These are phyloP conservation scores for Heterobasidion parviporum DNA, from an alignment of 1,284 basidiomycete species.

Conservation along the genomic window DNA sequence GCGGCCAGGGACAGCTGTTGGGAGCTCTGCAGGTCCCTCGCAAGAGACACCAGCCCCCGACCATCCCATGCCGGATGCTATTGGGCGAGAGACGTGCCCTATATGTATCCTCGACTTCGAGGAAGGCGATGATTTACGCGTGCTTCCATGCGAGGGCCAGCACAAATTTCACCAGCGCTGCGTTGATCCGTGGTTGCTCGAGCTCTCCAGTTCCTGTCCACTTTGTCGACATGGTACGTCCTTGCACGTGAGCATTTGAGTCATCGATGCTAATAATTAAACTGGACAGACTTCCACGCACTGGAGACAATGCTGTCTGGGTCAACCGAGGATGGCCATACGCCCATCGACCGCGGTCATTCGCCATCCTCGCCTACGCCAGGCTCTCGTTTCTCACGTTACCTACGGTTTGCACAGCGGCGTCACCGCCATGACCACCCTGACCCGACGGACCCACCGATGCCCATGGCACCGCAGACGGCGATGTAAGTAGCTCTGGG, in stretches of 20 bases:
- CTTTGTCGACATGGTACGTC: constrained; percentile 79
- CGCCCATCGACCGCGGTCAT: constrained; percentile 16
- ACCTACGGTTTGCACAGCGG: constrained; percentile 55
- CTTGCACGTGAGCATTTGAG: not conserved
- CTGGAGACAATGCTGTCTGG: constrained; percentile 38
- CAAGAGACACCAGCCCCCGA: not conserved
- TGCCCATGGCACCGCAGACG: constrained; percentile 4
- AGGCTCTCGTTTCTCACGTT: constrained; percentile 52
- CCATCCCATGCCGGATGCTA: constrained; percentile 46
- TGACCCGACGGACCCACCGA: constrained; percentile 21
- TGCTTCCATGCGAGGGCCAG: constrained; percentile 83
- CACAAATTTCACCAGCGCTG: constrained; percentile 83
- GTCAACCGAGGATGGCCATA: constrained; percentile 17
- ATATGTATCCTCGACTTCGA: constrained; percentile 93
- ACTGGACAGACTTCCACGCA: constrained; percentile 35
- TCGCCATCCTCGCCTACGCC: constrained; percentile 11
- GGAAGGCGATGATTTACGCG: constrained; percentile 82
- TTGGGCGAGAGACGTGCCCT: constrained; percentile 81
- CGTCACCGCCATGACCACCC: constrained; percentile 16
- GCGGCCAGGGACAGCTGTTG: constrained; percentile 6
- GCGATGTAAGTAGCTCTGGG: not conserved
- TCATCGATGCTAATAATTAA: not conserved
- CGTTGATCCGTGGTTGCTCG: constrained; percentile 82
- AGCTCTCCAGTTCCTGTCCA: constrained; percentile 86
- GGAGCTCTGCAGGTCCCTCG: constrained; percentile 17